Percentiles rank a stretch among this genome's conserved stretches.
Conservation (phyloP, 192 early-diverging fungal genomes). For the Borealophlyctis nickersoniae region DNA sequence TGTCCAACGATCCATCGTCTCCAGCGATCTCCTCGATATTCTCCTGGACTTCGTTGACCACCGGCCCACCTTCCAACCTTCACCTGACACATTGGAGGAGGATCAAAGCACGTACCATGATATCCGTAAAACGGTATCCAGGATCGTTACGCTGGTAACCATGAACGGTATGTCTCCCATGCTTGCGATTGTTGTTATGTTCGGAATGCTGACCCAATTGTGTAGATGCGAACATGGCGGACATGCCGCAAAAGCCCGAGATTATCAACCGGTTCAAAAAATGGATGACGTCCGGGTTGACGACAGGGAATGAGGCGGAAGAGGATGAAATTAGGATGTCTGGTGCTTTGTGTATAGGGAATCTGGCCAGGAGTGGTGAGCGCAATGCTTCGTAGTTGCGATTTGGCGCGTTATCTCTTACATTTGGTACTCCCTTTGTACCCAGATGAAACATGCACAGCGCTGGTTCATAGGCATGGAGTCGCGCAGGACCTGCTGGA, state of each 20-base stretch:
- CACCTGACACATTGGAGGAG: conserved; percentile 27
- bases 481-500: conserved; percentile 33
- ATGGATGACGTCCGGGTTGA: conserved; percentile 41
- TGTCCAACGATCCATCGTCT: conserved; percentile 40
- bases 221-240: conserved; percentile 45
- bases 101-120: conserved; percentile 25
- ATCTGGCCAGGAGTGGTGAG: conserved; percentile 48
- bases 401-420: too few relatives aligned
- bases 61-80: conserved; percentile 1
- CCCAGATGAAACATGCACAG: conserved; percentile 38
- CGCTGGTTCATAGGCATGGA: conserved; percentile 30
- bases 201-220: neutral
- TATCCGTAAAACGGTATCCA: conserved; percentile 40
- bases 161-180: conserved; percentile 42
- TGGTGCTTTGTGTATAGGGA: conserved; percentile 52
- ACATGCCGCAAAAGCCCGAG: conserved; percentile 30
- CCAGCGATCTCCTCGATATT: conserved; percentile 25
- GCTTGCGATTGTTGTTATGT: neutral
- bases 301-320: conserved; percentile 14
- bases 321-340: conserved; percentile 56
- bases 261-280: conserved; percentile 38
- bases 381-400: conserved; percentile 1
- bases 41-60: conserved; percentile 52
- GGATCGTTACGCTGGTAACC: conserved; percentile 45
- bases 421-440: conserved; percentile 11